phyloP scores from a whole-genome alignment of 108 stramenopile genomes.

The Skeletonema grethae region DNA sequence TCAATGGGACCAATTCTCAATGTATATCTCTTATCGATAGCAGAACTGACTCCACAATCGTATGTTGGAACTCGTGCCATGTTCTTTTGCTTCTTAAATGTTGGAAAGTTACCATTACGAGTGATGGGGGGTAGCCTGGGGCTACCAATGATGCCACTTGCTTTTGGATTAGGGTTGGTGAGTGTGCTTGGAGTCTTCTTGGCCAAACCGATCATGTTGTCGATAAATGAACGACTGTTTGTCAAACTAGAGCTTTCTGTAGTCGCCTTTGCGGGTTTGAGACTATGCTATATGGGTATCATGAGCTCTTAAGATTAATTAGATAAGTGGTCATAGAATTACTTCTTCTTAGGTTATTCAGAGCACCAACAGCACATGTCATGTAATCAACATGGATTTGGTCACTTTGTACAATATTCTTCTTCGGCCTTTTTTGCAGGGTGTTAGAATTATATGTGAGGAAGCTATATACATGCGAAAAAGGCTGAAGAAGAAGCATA shows the following conservation, averaged over 20 bases:
- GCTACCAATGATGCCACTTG: slow-evolving; percentile 47
- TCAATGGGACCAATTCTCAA: slow-evolving; percentile 64
- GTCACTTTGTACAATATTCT: no score
- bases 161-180: slow-evolving; percentile 36
- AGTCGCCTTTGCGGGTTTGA: slow-evolving; percentile 55
- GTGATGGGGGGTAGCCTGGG: slow-evolving; percentile 56
- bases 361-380: no score
- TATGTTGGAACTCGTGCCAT: slow-evolving; percentile 62
- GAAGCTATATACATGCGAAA: no score
- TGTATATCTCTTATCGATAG: slow-evolving; percentile 56
- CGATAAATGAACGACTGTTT: slow-evolving; percentile 54
- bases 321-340: no score
- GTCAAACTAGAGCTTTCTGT: slow-evolving; percentile 53
- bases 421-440: no score
- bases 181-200: slow-evolving; percentile 49
- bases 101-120: slow-evolving; percentile 54
- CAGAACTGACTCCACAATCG: slow-evolving; percentile 46
- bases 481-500: no score
- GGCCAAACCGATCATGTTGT: slow-evolving; percentile 63
- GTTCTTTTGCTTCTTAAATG: slow-evolving; percentile 64
- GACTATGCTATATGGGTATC: slow-evolving; percentile 54
- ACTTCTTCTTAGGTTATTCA: no score
- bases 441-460: no score
- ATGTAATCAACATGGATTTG: no score
- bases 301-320: neutral